A percentile compares a stretch with the other conserved stretches of the same genome.
Evolutionary conservation across 1,284 basidiomycete species (phyloP).

Genomic region (Veloboletus limbatus): DNA sequence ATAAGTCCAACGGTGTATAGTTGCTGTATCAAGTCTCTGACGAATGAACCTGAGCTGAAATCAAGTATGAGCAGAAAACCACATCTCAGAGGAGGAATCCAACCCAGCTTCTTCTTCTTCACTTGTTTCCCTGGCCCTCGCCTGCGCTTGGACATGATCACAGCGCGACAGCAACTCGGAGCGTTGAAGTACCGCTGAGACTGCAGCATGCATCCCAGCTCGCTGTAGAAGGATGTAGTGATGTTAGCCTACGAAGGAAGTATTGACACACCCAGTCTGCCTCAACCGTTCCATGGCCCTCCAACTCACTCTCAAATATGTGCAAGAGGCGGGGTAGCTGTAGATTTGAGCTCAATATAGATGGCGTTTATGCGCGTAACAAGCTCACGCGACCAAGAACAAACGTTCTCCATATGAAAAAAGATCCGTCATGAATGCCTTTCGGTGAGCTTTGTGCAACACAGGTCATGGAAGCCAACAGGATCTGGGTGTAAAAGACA

Average conservation of each 20-base stretch:
- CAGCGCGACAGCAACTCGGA: constrained; percentile 50
- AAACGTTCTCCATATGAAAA: constrained; percentile 64
- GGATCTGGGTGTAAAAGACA: constrained; percentile 66
- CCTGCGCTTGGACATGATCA: constrained; percentile 40
- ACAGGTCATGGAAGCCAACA: constrained; percentile 59
- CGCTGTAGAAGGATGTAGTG: constrained; percentile 40
- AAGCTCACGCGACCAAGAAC: constrained; percentile 63
- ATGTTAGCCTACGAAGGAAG: background rate
- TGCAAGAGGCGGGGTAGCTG: constrained; percentile 62
- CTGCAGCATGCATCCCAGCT: constrained; percentile 53
- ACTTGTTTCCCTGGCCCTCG: constrained; percentile 14
- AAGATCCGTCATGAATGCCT: constrained; percentile 33
- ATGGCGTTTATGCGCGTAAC: background rate
- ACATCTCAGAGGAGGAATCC: background rate
- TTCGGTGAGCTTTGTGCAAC: constrained; percentile 49
- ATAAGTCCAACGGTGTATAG: constrained; percentile 54
- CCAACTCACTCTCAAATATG: constrained; percentile 52
- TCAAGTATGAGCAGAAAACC: constrained; percentile 6
- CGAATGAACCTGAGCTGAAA: constrained; percentile 45
- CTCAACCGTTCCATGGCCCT: constrained; percentile 47
- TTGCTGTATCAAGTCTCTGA: constrained; percentile 58
- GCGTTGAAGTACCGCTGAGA: constrained; percentile 47
- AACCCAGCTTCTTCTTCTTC: constrained; percentile 28
- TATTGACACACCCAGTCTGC: constrained; percentile 55
- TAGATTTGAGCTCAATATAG: constrained; percentile 5